phyloP scores from a whole-genome alignment of 2,329 filamentous ascomycete genomes.

The Plenodomus lindquistii region DNA sequence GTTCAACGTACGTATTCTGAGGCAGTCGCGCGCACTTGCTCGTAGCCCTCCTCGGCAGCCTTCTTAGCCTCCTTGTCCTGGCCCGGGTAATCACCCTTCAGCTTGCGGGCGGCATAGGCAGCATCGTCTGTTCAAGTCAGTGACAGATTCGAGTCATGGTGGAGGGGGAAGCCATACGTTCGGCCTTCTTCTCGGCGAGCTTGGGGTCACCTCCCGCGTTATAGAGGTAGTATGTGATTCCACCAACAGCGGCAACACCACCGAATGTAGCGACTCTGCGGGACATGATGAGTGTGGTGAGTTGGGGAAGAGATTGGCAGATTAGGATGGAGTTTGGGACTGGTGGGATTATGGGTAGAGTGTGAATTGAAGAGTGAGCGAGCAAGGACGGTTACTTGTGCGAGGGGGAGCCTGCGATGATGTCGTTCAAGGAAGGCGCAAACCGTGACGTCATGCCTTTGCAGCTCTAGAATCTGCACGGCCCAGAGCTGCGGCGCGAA shows the following conservation, averaged over 20 bases:
- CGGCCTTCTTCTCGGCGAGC: constrained; percentile 81
- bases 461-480: constrained; percentile 22
- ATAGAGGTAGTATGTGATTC: constrained; percentile 87
- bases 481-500: constrained; percentile 11
- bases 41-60: constrained; percentile 58
- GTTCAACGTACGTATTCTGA: constrained; percentile 32
- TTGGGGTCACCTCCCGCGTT: constrained; percentile 78
- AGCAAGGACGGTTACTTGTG: constrained; percentile 26
- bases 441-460: constrained; percentile 31
- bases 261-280: constrained; percentile 32
- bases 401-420: constrained; percentile 25
- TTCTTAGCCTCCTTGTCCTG: constrained; percentile 66
- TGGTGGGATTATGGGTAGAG: constrained; percentile 5
- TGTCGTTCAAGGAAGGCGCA: constrained; percentile 25
- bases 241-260: constrained; percentile 56
- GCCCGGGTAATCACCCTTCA: constrained; percentile 69
- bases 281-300: constrained; percentile 29
- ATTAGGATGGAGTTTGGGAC: constrained; percentile 1
- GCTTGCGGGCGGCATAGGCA: constrained; percentile 66
- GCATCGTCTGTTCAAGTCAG: constrained; percentile 68
- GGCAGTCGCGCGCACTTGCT: constrained; percentile 53
- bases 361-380: neutral
- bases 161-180: constrained; percentile 63
- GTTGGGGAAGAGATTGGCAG: neutral
- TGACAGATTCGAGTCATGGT: neutral